These are phyloP conservation scores for Spiraea crenata DNA, from an alignment of 331 rosid genomes.

Conservation along the genomic window DNA sequence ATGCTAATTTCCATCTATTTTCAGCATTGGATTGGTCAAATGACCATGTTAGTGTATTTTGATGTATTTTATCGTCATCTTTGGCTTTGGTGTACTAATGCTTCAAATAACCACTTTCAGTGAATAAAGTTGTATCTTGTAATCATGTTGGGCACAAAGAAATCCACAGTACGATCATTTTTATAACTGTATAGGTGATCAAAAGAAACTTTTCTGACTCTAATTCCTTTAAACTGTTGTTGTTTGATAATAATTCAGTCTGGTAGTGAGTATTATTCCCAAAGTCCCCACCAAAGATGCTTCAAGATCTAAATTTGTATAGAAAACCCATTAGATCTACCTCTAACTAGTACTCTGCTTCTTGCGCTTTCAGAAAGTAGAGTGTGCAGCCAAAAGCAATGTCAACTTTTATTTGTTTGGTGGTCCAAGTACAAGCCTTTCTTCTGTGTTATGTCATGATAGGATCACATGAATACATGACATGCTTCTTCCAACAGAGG, in stretches of 20 bases:
- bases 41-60: neutral
- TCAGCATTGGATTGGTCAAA: neutral
- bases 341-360: neutral
- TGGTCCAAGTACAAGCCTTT: neutral
- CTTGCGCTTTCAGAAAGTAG: slow-evolving; percentile 3
- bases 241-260: neutral
- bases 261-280: slow-evolving; percentile 3
- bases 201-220: neutral
- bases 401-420: neutral
- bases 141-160: slow-evolving; percentile 25
- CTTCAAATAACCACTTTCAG: slow-evolving; percentile 3
- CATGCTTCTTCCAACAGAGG: slow-evolving; percentile 12
- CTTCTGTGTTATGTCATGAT: neutral
- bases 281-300: slow-evolving; percentile 17
- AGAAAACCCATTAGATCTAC: neutral
- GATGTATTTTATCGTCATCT: neutral
- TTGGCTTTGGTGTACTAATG: slow-evolving; percentile 8
- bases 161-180: slow-evolving; percentile 24
- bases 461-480: slow-evolving; percentile 18
- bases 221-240: neutral
- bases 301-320: neutral
- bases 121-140: slow-evolving; percentile 28
- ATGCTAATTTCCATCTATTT: neutral
- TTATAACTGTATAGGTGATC: neutral
- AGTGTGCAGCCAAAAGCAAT: neutral